These are phyloP conservation scores for Lagenaria siceraria DNA, from an alignment of 306 rosid genomes.

Conservation along the genomic window DNA sequence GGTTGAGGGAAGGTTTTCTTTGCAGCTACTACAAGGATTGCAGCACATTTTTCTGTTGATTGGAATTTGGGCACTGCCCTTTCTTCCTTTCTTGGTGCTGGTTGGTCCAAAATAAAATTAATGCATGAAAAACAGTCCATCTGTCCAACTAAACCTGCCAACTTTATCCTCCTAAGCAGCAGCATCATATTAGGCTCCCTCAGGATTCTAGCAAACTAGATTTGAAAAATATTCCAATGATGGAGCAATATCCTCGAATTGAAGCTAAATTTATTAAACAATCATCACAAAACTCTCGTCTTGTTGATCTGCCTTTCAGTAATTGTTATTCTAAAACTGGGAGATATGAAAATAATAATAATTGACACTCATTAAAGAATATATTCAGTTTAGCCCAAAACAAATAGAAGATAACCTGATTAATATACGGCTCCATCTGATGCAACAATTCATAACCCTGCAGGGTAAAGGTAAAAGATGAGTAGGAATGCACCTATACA, in stretches of 20 bases:
- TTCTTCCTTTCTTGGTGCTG: neutral
- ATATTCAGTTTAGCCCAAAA: neutral
- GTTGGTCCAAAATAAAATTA: neutral
- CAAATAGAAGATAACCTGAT: conserved; percentile 53
- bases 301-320: neutral
- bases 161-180: neutral
- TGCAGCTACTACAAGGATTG: neutral
- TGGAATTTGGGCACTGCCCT: neutral
- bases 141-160: neutral
- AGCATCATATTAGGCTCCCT: neutral
- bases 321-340: neutral
- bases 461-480: neutral
- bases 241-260: neutral
- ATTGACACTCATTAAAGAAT: neutral
- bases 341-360: neutral
- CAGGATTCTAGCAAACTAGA: neutral
- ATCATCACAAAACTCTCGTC: neutral
- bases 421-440: conserved; percentile 78
- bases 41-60: neutral
- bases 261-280: neutral
- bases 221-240: neutral
- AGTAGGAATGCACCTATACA: neutral
- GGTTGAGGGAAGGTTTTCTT: neutral
- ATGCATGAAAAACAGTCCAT: neutral
- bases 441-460: conserved; percentile 60